Evolutionary conservation across 2,329 filamentous ascomycete genomes (phyloP), one percentile per base, ranked within the genome.

Genomic region (Samsoniella hepiali): DNA sequence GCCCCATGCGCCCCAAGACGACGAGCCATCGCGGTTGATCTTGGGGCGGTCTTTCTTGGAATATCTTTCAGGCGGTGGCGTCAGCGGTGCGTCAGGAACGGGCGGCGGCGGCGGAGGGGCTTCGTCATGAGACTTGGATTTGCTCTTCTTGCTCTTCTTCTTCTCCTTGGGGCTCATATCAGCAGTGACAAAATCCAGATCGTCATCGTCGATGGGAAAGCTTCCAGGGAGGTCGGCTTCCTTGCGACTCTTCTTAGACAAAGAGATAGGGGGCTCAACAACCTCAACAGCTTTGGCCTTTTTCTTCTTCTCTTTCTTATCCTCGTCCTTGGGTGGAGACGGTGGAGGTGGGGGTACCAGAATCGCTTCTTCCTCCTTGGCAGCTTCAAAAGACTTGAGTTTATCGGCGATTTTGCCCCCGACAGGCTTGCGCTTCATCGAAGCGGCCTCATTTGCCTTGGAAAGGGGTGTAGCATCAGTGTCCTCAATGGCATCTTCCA

Each of bases 41-140:
- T 89, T 91, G 34, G 89, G 79, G 15, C 92, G 89, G 67, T 96
- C 91, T 73, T 90, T 96, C 76, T 87, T 91, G 3, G 81, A 81
- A 5, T 83, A 85, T 65, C 81, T 86, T 13, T 82, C 77, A 58
- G 88, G 85, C 17, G 84, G 77, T 34, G 83, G 81, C 8, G 81
- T 79, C 54, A 79, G 72, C 38, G 81, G 80, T 47, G 75, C 76
- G 58, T 84, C 82, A 3, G 79, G 78, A 7, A 81, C 74, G 9
- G 77, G 76, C 0, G 79, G 74, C 32, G 73, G 72, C 59, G 72
- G 69, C 29, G 69, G 68, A 47, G 59, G 50, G 3, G 31, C 50
- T 13, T 70, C 72, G 32, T 72, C 67, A 61, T 76, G 79, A 44
- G 71, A 70, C 65, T 73, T 80, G 59, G 72, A 75, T 77, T 49